Evolutionary conservation across 1,284 basidiomycete genomes (phyloP).

Genomic region (Phellopilus nigrolimitatus): DNA sequence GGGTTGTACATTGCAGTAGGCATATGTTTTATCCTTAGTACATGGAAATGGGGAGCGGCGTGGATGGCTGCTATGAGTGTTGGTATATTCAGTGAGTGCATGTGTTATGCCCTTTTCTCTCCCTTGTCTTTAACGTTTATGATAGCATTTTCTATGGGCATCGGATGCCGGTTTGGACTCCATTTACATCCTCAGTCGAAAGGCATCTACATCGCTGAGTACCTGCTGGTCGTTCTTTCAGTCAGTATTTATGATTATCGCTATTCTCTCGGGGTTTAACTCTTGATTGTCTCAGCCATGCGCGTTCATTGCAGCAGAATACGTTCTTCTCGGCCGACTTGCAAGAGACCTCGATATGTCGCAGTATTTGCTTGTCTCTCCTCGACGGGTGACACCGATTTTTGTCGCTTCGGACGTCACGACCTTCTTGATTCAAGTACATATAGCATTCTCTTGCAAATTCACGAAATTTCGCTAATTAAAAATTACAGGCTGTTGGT

Average conservation of each 20-base stretch:
- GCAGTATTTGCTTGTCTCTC: slow-evolving; percentile 49
- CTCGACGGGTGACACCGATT: slow-evolving; percentile 45
- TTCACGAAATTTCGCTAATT: neutral
- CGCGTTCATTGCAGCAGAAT: slow-evolving; percentile 73
- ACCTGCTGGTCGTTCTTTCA: slow-evolving; percentile 62
- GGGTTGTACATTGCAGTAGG: slow-evolving; percentile 49
- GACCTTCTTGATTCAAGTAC: slow-evolving; percentile 66
- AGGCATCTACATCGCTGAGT: slow-evolving; percentile 53
- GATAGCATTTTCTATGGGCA: slow-evolving; percentile 47
- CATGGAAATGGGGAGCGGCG: slow-evolving; percentile 45
- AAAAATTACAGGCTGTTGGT: slow-evolving; percentile 41
- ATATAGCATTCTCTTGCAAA: too few relatives aligned
- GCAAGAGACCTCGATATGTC: slow-evolving; percentile 47
- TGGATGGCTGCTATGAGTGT: slow-evolving; percentile 67
- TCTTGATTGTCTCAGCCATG: slow-evolving; percentile 45
- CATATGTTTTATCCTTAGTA: slow-evolving; percentile 45
- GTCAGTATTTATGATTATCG: slow-evolving; percentile 33
- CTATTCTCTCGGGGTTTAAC: slow-evolving; percentile 11
- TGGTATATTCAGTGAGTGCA: slow-evolving; percentile 49
- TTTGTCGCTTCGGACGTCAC: slow-evolving; percentile 58
- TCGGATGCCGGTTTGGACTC: slow-evolving; percentile 46
- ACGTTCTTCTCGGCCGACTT: slow-evolving; percentile 62
- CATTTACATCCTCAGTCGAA: slow-evolving; percentile 41
- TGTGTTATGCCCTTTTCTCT: slow-evolving; percentile 1
- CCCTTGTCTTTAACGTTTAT: neutral